phyloP scores from a whole-genome alignment of 768 basidiomycete species.

The Dacryopinax primogenitus region DNA sequence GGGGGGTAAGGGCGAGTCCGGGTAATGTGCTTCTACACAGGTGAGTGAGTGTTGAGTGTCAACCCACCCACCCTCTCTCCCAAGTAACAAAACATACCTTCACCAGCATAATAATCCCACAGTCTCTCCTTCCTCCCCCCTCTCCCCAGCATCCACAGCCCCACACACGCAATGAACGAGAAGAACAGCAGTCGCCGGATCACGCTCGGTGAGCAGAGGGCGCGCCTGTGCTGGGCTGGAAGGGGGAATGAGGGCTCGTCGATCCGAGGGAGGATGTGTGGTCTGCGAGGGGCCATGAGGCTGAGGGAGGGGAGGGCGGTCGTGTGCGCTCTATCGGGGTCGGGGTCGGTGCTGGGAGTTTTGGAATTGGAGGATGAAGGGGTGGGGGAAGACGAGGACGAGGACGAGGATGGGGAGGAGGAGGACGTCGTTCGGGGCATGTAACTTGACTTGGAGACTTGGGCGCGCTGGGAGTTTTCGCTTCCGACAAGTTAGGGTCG shows the following conservation, averaged over 20 bases:
- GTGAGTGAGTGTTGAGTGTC: background rate
- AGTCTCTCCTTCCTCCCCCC: conserved; percentile 1
- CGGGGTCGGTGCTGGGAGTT: background rate
- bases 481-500: too few species aligned
- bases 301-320: background rate
- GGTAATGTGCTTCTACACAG: background rate
- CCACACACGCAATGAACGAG: background rate
- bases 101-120: background rate
- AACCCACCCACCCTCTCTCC: background rate
- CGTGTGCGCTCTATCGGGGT: background rate
- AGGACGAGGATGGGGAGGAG: background rate
- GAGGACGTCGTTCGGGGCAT: background rate
- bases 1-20: background rate
- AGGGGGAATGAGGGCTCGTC: background rate
- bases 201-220: background rate
- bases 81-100: background rate
- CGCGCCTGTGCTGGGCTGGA: background rate
- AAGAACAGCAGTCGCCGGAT: background rate
- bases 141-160: background rate
- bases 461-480: too few species aligned
- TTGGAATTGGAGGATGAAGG: background rate
- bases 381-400: background rate
- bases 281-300: background rate
- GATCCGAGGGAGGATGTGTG: background rate
- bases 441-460: background rate